A percentile compares a stretch with the other conserved stretches of the same genome.
These are phyloP conservation scores for Sicyos baderoa DNA, from an alignment of 306 rosid species.

Conservation along the genomic window DNA sequence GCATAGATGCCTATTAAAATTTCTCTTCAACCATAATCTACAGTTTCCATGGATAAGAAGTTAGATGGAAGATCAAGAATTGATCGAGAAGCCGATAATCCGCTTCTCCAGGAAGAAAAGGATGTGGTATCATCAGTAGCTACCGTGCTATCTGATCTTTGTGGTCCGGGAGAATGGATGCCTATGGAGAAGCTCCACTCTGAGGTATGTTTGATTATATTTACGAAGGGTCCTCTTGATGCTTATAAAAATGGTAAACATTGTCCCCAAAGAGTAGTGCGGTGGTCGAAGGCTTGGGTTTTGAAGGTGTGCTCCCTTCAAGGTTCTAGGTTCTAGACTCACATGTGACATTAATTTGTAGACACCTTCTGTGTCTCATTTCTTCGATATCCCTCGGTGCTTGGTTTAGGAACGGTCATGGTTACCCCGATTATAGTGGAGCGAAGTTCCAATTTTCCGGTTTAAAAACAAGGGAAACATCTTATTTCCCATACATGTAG, in stretches of 20 bases:
- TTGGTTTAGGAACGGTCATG: too few species aligned
- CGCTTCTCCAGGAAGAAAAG: slow-evolving; percentile 89
- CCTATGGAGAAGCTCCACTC: slow-evolving; percentile 93
- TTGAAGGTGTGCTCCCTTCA: too few species aligned
- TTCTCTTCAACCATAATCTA: neutral
- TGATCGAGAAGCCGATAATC: slow-evolving; percentile 84
- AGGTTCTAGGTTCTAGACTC: too few species aligned
- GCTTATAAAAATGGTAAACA: neutral
- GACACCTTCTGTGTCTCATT: too few species aligned
- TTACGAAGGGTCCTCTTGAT: slow-evolving; percentile 5
- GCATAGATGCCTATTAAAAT: neutral
- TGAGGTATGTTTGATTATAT: slow-evolving; percentile 58
- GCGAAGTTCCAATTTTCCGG: too few species aligned
- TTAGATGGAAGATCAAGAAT: slow-evolving; percentile 76
- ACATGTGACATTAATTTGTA: too few species aligned
- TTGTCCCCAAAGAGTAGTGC: too few species aligned
- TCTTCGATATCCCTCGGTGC: too few species aligned
- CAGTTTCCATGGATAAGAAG: slow-evolving; percentile 61
- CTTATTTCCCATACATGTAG: too few species aligned
- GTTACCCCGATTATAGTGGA: too few species aligned
- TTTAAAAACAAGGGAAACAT: too few species aligned
- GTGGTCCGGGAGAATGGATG: slow-evolving; percentile 99
- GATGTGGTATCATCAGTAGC: slow-evolving; percentile 98
- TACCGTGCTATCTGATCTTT: slow-evolving; percentile 86
- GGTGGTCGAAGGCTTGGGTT: too few species aligned